A percentile compares a stretch with the other conserved stretches of the same genome.
phyloP scores from a whole-genome alignment of 768 basidiomycete genomes.

The Pulveroboletus sp. region DNA sequence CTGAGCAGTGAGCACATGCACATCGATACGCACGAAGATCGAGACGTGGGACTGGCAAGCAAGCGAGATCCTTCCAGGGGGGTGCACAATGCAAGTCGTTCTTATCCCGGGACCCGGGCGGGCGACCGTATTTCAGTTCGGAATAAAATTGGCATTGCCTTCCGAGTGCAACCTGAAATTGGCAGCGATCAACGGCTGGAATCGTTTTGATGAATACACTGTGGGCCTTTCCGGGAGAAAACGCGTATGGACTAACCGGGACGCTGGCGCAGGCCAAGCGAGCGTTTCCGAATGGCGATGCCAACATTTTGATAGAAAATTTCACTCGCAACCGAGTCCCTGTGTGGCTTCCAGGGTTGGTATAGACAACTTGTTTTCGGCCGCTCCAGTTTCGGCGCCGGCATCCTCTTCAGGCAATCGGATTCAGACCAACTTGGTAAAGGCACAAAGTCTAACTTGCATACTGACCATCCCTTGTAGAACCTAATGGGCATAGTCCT shows the following conservation, averaged over 20 bases:
- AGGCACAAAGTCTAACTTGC: neutral
- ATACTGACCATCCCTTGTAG: neutral
- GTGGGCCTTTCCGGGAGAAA: neutral
- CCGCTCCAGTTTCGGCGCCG: too few species aligned
- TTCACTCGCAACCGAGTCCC: neutral
- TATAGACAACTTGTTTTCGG: too few species aligned
- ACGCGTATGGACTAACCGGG: neutral
- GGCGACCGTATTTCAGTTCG: conserved; percentile 9
- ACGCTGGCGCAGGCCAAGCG: neutral
- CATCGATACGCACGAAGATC: neutral
- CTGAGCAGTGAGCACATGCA: neutral
- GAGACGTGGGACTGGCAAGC: neutral
- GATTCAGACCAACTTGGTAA: neutral
- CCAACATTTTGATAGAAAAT: neutral
- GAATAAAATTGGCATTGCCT: conserved; percentile 8
- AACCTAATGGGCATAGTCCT: too few species aligned
- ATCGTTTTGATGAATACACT: neutral
- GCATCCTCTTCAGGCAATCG: neutral
- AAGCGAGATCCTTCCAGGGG: neutral
- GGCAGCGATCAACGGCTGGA: neutral
- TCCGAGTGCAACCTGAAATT: conserved; percentile 13
- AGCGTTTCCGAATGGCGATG: too few species aligned
- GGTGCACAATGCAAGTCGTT: neutral
- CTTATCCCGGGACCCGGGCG: conserved; percentile 15
- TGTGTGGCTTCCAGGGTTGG: too few species aligned